These are phyloP conservation scores for Apium graveolens DNA, from an alignment of 129 eudicot genomes.

Conservation along the genomic window DNA sequence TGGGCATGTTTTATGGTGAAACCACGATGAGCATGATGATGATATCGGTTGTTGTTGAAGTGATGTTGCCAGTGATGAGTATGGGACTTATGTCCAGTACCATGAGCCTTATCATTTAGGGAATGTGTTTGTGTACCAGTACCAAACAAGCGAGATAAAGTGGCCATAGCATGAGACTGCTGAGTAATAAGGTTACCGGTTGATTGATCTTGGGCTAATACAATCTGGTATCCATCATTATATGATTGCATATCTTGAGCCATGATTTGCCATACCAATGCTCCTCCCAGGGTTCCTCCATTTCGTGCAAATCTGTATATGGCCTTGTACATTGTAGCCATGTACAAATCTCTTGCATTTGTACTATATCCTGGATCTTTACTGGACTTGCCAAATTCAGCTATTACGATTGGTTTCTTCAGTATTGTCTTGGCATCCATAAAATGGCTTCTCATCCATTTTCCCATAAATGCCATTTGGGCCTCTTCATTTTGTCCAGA, in stretches of 20 bases:
- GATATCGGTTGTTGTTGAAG: no score
- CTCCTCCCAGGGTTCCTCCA: slow-evolving; percentile 61
- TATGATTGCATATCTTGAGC: slow-evolving; percentile 52
- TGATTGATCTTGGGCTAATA: slow-evolving; percentile 36
- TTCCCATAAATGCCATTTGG: slow-evolving; percentile 56
- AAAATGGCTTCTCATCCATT: slow-evolving; percentile 59
- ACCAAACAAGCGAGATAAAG: slow-evolving; percentile 23
- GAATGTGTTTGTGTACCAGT: neutral
- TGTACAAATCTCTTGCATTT: slow-evolving; percentile 33
- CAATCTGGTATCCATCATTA: slow-evolving; percentile 51
- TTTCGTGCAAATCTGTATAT: slow-evolving; percentile 41
- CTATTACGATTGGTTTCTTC: slow-evolving; percentile 50
- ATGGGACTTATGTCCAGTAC: no score
- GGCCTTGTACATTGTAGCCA: slow-evolving; percentile 31
- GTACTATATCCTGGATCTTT: slow-evolving; percentile 43
- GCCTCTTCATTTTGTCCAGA: slow-evolving; percentile 33
- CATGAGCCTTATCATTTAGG: neutral
- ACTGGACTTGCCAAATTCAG: slow-evolving; percentile 56
- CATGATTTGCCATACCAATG: slow-evolving; percentile 61
- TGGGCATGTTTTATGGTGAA: no score
- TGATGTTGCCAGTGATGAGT: no score
- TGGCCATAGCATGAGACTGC: slow-evolving; percentile 49
- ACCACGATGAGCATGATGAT: no score
- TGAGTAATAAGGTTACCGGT: slow-evolving; percentile 35
- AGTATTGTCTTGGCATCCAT: slow-evolving; percentile 41